Base-by-base conservation (phyloP, 2,329 filamentous ascomycete genomes). In the Trichoderma semiorbis region DNA sequence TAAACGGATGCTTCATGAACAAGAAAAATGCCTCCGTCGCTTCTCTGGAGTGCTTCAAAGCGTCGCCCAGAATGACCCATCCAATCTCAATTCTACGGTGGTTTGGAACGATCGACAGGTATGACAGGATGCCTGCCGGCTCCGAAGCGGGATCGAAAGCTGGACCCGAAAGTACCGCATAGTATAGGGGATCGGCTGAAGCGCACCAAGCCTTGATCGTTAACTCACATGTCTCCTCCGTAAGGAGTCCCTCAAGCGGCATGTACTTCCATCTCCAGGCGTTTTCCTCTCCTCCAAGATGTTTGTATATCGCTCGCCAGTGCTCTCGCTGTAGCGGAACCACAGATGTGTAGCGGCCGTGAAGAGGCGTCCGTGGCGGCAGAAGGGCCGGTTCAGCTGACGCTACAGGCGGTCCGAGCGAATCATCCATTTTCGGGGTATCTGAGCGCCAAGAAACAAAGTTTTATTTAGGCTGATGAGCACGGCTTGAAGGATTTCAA, bases 1-100 rank as follows among this genome's bases (percentile, higher is more conserved):
- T 76, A 74, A 91, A 88, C 0, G 84, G 84, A 69, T 88, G 81
- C 47, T 81, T 80, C 57, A 87, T 82, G n/a, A 90, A 77, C 1
- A 91, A 79, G 72, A 86, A 90, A 73, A 87, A 83, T 0, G 85
- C 83, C 77, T 91, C 90, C 0, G 89, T 91, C 0, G 88, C 86
- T 7, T 82, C 84, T 0, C 83, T 82, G 0, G 88, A 90, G 16
- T 85, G 83, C 76, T 88, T 86, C 18, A 91, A 77, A 1, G 75
- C 73, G 0, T 82, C 78, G 0, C 85, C 83, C 73, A 88, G 87
- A 12, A 89, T 79, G 18, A 91, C 81, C 72, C 82, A 80, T 3
- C 90, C 90, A 28, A 91, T 84, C 74, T 92, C 90, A 1, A 91
- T 79, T 26, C 82, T 81, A 2, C 85, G 82, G 69, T 90, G 82